phyloP scores from a whole-genome alignment of 352 stramenopile species.

The Pythium periplocum region DNA sequence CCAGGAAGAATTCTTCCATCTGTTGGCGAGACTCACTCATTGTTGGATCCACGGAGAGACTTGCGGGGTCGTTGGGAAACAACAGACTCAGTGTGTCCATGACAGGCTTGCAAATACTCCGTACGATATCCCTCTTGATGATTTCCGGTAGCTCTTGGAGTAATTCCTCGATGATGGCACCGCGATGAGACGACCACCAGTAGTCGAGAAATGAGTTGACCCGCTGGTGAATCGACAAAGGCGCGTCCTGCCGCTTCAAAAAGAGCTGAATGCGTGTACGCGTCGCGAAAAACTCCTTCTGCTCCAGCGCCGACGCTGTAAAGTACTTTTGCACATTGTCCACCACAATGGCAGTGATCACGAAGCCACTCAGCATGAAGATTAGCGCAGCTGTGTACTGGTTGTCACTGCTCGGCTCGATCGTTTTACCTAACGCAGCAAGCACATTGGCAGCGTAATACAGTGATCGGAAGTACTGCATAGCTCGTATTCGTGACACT shows the following conservation, averaged over 20 bases:
- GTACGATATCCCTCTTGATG: slow-evolving; percentile 54
- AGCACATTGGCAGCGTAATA: slow-evolving; percentile 57
- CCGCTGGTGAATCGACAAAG: slow-evolving; percentile 40
- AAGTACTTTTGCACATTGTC: slow-evolving; percentile 65
- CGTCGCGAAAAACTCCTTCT: slow-evolving; percentile 65
- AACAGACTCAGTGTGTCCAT: slow-evolving; percentile 40
- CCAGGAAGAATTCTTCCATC: slow-evolving; percentile 42
- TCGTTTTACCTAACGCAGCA: slow-evolving; percentile 30
- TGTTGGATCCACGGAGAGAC: neutral
- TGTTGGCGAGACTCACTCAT: slow-evolving; percentile 13
- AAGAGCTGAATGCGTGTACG: slow-evolving; percentile 55
- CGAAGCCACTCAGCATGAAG: slow-evolving; percentile 66
- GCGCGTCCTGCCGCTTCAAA: slow-evolving; percentile 50
- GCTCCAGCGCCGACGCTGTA: slow-evolving; percentile 54
- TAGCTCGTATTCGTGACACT: slow-evolving; percentile 27
- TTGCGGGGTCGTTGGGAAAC: slow-evolving; percentile 12
- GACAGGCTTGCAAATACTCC: slow-evolving; percentile 46
- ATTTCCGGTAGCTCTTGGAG: slow-evolving; percentile 41
- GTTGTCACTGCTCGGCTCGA: slow-evolving; percentile 41
- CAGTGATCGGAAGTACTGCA: slow-evolving; percentile 51
- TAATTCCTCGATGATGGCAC: slow-evolving; percentile 55
- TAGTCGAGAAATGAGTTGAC: slow-evolving; percentile 69
- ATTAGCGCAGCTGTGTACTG: slow-evolving; percentile 42
- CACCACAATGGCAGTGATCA: slow-evolving; percentile 64
- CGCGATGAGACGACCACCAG: slow-evolving; percentile 61